phyloP scores from a whole-genome alignment of 345 rosid genomes.

The Gossypium anomalum region DNA sequence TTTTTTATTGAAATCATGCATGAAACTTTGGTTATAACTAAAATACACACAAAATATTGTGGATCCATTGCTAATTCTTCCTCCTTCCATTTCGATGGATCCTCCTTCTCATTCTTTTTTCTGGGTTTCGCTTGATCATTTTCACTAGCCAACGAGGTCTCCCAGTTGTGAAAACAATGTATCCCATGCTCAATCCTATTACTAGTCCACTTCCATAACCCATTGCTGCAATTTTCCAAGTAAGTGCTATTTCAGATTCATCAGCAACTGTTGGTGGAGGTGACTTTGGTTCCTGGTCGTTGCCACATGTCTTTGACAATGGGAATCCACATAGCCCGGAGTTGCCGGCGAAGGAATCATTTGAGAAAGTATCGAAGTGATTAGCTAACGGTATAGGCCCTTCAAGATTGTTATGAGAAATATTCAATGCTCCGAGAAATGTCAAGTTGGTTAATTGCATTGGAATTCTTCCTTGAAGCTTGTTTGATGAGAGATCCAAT shows the following conservation, averaged over 20 bases:
- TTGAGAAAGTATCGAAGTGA: not conserved
- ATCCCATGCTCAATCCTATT: not conserved
- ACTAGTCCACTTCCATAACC: conserved; percentile 3
- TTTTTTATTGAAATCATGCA: too few species aligned
- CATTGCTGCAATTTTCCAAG: not conserved
- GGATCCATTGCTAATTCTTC: too few species aligned
- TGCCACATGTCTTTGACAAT: not conserved
- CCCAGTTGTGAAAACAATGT: not conserved
- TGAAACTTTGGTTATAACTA: too few species aligned
- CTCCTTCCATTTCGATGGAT: not conserved
- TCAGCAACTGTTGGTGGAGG: not conserved
- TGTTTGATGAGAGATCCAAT: conserved; percentile 16
- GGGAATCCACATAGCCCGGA: not conserved
- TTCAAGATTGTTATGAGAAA: not conserved
- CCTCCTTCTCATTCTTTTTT: not conserved
- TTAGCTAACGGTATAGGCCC: conserved; percentile 14
- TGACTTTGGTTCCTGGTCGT: not conserved
- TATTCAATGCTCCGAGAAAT: not conserved
- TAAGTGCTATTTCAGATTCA: not conserved
- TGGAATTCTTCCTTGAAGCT: not conserved
- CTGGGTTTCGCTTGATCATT: not conserved
- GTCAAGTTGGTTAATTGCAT: not conserved
- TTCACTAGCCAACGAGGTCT: not conserved
- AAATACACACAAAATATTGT: too few species aligned
- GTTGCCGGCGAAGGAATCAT: not conserved